Conservation (phyloP, 805 yeast genomes). For the Yamadazyma laniorum region DNA sequence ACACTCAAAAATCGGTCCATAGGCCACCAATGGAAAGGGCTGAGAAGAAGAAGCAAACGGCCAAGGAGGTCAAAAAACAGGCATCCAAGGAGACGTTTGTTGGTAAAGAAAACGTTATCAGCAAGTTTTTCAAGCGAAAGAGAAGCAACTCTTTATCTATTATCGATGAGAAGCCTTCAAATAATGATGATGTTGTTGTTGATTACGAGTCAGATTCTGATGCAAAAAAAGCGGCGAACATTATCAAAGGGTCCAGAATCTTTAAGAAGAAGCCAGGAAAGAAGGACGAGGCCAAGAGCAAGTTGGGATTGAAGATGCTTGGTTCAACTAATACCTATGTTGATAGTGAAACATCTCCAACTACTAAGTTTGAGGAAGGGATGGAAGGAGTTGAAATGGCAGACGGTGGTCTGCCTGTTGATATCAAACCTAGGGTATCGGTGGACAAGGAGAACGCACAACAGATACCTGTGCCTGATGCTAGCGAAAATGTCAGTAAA, state of each 20-base stretch:
- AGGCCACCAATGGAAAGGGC: not conserved
- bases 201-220: slow-evolving; percentile 26
- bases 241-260: slow-evolving; percentile 9
- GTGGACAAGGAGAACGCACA: not conserved
- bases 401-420: not conserved
- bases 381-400: slow-evolving; percentile 5
- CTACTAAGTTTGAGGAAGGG: not conserved
- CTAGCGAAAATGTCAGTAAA: not conserved
- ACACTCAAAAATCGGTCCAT: not conserved
- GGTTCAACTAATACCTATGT: slow-evolving; percentile 11
- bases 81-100: slow-evolving; percentile 10
- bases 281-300: slow-evolving; percentile 14
- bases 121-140: slow-evolving; percentile 40
- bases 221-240: slow-evolving; percentile 4
- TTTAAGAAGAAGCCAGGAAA: slow-evolving; percentile 22
- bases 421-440: not conserved
- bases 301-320: slow-evolving; percentile 14
- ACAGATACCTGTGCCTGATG: too few relatives aligned
- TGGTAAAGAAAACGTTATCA: slow-evolving; percentile 40
- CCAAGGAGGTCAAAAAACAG: slow-evolving; percentile 9
- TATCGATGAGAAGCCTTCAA: slow-evolving; percentile 6
- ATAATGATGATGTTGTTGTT: slow-evolving; percentile 20
- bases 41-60: slow-evolving; percentile 13
- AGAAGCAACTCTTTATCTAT: slow-evolving; percentile 18
- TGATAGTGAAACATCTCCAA: slow-evolving; percentile 10